These are phyloP conservation scores for Phytophthora sp. DNA, from an alignment of 352 stramenopile species.

Conservation along the genomic window DNA sequence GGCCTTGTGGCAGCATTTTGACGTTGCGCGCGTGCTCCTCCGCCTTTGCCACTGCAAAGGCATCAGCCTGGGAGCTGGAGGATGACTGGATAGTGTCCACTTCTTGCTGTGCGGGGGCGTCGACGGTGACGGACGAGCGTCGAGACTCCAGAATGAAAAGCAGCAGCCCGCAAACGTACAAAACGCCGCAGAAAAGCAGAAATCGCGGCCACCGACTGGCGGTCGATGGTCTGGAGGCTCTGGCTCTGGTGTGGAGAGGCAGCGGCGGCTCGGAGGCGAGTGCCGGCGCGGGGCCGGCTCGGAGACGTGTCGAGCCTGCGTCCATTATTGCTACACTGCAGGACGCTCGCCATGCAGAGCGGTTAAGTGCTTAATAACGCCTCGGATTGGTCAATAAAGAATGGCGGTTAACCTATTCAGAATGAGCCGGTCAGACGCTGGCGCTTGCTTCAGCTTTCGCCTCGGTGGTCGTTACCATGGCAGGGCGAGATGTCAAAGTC, in stretches of 20 bases:
- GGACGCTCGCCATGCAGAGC: background rate
- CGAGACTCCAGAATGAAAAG: slow-evolving; percentile 12
- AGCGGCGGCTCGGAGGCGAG: slow-evolving; percentile 1
- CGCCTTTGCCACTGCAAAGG: slow-evolving; percentile 19
- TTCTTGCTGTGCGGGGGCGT: background rate
- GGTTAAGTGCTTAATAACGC: background rate
- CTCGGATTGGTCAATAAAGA: no score
- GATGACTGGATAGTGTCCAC: background rate
- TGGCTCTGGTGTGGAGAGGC: background rate
- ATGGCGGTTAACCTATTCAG: background rate
- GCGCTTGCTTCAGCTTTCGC: no score
- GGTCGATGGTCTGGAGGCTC: background rate
- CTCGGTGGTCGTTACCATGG: no score
- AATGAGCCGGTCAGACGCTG: no score
- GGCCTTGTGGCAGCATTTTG: slow-evolving; percentile 37
- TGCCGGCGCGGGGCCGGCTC: slow-evolving; percentile 1
- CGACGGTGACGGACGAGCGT: background rate
- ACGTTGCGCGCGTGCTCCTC: slow-evolving; percentile 49
- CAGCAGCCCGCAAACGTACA: slow-evolving; percentile 18
- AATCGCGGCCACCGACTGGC: slow-evolving; percentile 11
- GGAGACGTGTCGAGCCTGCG: slow-evolving; percentile 3
- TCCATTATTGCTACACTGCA: slow-evolving; percentile 12
- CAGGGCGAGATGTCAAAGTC: slow-evolving; percentile 3
- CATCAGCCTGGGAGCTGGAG: slow-evolving; percentile 16
- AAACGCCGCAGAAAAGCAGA: slow-evolving; percentile 13